Evolutionary conservation across 257 asterid species (phyloP).

Genomic region (Jacaranda mimosifolia): DNA sequence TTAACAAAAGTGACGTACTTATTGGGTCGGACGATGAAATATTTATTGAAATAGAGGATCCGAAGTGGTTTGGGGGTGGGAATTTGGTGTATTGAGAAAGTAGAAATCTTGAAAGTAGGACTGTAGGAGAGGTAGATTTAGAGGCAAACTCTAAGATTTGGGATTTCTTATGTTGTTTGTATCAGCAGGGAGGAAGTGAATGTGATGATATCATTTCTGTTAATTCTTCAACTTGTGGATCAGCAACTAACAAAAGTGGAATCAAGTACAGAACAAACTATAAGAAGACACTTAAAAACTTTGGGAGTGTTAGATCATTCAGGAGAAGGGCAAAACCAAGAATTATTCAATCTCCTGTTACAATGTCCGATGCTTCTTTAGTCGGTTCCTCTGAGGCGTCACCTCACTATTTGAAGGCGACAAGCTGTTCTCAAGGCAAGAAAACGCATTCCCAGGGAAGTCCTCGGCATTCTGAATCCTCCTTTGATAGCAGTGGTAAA

Average conservation of each 20-base stretch:
- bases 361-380: conserved; percentile 43
- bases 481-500: no score
- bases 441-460: conserved; percentile 42
- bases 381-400: conserved; percentile 42
- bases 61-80: background rate
- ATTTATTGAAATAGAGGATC: no score
- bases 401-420: conserved; percentile 53
- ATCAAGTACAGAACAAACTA: conserved; percentile 36
- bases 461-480: conserved; percentile 45
- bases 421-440: conserved; percentile 54
- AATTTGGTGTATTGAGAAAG: background rate
- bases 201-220: conserved; percentile 56
- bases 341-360: conserved; percentile 33
- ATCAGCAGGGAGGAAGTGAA: conserved; percentile 67
- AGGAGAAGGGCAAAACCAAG: conserved; percentile 56
- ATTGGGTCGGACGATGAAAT: no score
- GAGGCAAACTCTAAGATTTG: background rate
- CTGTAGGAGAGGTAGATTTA: background rate
- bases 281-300: conserved; percentile 40
- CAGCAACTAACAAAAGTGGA: conserved; percentile 36
- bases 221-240: conserved; percentile 64
- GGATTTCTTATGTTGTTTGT: conserved; percentile 20
- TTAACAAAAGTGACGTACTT: no score
- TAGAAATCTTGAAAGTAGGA: background rate
- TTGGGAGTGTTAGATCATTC: conserved; percentile 50